A percentile compares a stretch with the other conserved stretches of the same genome.
Conservation (phyloP, 495 filamentous ascomycete species). For the Aspergillus asperescens region DNA sequence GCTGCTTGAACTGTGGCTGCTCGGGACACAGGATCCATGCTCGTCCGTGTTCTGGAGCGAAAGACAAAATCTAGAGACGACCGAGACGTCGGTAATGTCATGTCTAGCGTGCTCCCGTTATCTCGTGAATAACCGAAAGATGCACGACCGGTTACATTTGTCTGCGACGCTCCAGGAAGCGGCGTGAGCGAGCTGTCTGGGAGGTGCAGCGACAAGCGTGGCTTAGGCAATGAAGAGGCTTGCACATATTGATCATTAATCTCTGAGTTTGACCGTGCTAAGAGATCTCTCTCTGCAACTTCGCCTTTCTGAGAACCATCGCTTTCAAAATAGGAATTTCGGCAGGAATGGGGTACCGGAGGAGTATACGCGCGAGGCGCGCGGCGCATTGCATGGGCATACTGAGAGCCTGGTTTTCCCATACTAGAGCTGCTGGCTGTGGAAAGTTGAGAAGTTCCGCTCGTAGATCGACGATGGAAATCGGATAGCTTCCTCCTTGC, state of each 20-base stretch:
- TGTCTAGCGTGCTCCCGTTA: conserved; percentile 38
- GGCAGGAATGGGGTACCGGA: conserved; percentile 47
- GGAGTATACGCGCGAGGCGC: conserved; percentile 53
- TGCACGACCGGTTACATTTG: conserved; percentile 46
- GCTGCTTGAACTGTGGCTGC: conserved; percentile 51
- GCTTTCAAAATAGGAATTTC: conserved; percentile 44
- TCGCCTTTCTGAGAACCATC: conserved; percentile 38
- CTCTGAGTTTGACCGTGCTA: conserved; percentile 21
- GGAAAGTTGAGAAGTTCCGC: conserved; percentile 53
- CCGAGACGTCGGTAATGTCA: conserved; percentile 46
- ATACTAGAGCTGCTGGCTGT: conserved; percentile 43
- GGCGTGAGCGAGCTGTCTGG: conserved; percentile 45
- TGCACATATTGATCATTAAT: conserved; percentile 26
- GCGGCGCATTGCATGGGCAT: conserved; percentile 57
- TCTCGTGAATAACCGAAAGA: conserved; percentile 48
- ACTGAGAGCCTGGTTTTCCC: conserved; percentile 46
- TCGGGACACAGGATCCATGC: conserved; percentile 46
- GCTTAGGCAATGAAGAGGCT: conserved; percentile 29
- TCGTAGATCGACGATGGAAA: conserved; percentile 50
- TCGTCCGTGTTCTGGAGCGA: conserved; percentile 42
- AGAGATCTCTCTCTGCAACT: conserved; percentile 22
- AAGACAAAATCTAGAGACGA: conserved; percentile 55
- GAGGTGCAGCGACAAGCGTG: conserved; percentile 41
- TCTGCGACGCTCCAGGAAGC: conserved; percentile 47
- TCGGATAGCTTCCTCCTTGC: conserved; percentile 33